Percentiles rank a stretch among this genome's conserved stretches.
phyloP scores from a whole-genome alignment of 2,329 filamentous ascomycete species.

The Amphichorda felina region DNA sequence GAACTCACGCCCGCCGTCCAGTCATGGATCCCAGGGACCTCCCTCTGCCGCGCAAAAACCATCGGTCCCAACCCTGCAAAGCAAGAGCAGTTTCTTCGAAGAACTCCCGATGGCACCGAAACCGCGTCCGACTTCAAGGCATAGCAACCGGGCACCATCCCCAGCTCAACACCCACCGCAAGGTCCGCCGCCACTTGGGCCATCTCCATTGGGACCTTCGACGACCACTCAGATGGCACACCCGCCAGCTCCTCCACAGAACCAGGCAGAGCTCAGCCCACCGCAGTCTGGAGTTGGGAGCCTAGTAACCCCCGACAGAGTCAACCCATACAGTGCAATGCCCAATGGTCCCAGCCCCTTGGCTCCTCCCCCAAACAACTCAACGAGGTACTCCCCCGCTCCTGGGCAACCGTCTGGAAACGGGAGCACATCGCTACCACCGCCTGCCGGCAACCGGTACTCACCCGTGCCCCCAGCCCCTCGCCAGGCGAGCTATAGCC shows the following conservation, averaged over 20 bases:
- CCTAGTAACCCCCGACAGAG: slow-evolving; percentile 41
- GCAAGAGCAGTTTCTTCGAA: slow-evolving; percentile 59
- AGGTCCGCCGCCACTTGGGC: background rate
- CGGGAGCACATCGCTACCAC: slow-evolving; percentile 21
- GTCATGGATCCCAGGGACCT: slow-evolving; percentile 17
- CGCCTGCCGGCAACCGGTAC: slow-evolving; percentile 36
- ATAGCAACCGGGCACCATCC: slow-evolving; percentile 20
- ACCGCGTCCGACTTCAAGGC: slow-evolving; percentile 48
- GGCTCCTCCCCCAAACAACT: slow-evolving; percentile 20
- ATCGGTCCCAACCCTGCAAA: slow-evolving; percentile 19
- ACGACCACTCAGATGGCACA: slow-evolving; percentile 10
- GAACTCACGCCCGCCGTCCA: slow-evolving; percentile 20
- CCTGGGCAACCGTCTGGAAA: slow-evolving; percentile 26
- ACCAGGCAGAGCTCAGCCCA: slow-evolving; percentile 6
- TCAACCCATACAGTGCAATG: slow-evolving; percentile 40
- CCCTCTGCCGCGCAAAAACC: slow-evolving; percentile 14
- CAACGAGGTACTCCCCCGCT: slow-evolving; percentile 51
- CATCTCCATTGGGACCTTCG: slow-evolving; percentile 10
- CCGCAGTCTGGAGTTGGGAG: slow-evolving; percentile 17
- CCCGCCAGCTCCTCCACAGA: slow-evolving; percentile 4
- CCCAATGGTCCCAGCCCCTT: slow-evolving; percentile 22
- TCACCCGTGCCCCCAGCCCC: slow-evolving; percentile 30
- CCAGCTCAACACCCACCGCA: slow-evolving; percentile 10
- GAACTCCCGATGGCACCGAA: slow-evolving; percentile 56
- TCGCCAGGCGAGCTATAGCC: slow-evolving; percentile 26